Conservation (phyloP, 352 stramenopile genomes). For the Pelagophyceae sp. region DNA sequence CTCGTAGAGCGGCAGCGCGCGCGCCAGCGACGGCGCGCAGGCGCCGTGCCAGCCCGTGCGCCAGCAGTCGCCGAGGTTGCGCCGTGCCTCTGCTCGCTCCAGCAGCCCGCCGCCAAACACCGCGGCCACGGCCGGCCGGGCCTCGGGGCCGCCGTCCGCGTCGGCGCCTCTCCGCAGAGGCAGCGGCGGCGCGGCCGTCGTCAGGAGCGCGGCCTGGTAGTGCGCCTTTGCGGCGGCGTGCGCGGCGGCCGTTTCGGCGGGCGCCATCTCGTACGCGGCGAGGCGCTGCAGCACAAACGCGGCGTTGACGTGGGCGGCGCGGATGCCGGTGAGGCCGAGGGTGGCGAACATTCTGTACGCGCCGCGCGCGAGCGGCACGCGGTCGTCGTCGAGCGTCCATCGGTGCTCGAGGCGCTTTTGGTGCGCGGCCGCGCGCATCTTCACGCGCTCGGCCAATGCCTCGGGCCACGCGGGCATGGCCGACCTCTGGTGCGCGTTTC, state of each 20-base stretch:
- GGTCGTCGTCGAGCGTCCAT: neutral
- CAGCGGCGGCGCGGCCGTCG: too few species aligned
- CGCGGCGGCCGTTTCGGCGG: neutral
- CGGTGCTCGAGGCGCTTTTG: neutral
- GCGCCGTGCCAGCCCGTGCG: neutral
- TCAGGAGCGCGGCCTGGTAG: neutral
- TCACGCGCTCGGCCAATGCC: neutral
- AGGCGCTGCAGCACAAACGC: neutral
- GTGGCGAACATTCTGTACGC: slow-evolving; percentile 18
- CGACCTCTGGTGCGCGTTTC: neutral
- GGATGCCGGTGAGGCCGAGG: neutral
- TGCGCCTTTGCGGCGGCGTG: neutral
- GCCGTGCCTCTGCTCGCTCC: neutral
- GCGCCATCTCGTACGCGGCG: neutral
- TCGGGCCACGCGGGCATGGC: neutral
- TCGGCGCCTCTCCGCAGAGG: too few species aligned
- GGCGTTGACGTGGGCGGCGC: slow-evolving; percentile 7
- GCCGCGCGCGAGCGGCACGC: neutral
- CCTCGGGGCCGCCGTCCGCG: neutral
- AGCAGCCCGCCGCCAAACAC: too few species aligned
- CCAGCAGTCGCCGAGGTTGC: neutral
- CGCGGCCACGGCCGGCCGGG: too few species aligned
- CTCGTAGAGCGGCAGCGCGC: neutral
- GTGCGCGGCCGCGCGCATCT: too few species aligned
- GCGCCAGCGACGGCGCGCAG: neutral